Percentiles rank a stretch among this genome's conserved stretches.
phyloP scores from a whole-genome alignment of 352 stramenopile genomes.

The Pythium volutum region DNA sequence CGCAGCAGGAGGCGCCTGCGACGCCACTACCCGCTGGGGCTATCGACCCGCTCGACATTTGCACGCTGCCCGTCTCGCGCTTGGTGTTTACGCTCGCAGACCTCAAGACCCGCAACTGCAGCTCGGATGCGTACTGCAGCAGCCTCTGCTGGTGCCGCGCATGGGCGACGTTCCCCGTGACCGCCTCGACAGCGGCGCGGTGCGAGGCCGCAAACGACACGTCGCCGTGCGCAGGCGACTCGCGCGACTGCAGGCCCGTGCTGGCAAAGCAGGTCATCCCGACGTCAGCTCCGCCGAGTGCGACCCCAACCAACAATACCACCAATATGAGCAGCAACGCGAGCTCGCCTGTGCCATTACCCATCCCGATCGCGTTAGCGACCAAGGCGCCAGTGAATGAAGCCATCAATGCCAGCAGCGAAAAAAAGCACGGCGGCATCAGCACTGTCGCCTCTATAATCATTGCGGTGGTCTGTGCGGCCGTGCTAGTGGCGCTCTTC shows the following conservation, averaged over 20 bases:
- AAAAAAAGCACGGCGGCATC: not conserved
- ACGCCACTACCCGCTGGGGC: not conserved
- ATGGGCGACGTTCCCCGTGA: constrained; percentile 13
- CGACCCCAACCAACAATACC: not conserved
- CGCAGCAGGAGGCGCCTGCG: not conserved
- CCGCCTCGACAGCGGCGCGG: constrained; percentile 12
- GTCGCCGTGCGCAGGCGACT: constrained; percentile 4
- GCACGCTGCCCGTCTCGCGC: constrained; percentile 39
- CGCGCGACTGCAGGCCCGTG: constrained; percentile 9
- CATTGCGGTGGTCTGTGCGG: constrained; percentile 31
- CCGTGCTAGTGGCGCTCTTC: constrained; percentile 30
- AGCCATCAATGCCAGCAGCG: not conserved
- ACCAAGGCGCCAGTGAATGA: not conserved
- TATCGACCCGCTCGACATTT: constrained; percentile 30
- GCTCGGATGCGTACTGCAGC: constrained; percentile 1
- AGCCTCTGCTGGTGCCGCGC: constrained; percentile 21
- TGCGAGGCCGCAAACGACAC: constrained; percentile 11
- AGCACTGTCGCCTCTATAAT: constrained; percentile 36
- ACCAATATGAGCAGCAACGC: not conserved
- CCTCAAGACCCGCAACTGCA: constrained; percentile 9
- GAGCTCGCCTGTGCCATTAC: too few relatives aligned
- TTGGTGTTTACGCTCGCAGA: constrained; percentile 30
- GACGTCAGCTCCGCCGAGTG: not conserved
- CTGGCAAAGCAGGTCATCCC: constrained; percentile 3
- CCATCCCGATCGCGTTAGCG: constrained; percentile 13